Evolutionary conservation across 768 basidiomycete genomes (phyloP), one percentile per base, ranked within the genome.

Genomic region (Pholiota molesta): DNA sequence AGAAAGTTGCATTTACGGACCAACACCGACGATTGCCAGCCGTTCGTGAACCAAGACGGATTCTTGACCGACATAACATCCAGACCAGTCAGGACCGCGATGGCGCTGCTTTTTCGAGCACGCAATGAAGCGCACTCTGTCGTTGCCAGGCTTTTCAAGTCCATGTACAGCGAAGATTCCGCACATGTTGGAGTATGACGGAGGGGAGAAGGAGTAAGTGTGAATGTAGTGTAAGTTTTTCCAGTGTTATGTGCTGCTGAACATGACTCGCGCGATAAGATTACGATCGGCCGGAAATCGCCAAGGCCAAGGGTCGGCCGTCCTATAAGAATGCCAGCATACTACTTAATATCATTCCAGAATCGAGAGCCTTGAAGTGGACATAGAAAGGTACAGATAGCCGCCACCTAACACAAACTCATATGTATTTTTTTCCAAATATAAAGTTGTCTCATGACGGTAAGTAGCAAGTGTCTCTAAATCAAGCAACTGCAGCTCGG

Each of bases 51-150:
- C 92, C 64, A 99, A 86, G 61, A 97, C 85, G 44, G 85, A 82
- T 55, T 89, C 83, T 74, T 88, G 86, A 49, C 92, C 92, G 65
- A 95, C 91, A 75, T 87, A 90, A 77, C 94, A 97, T 29, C 97
- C 97, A 14, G 94, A 95, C 97, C 97, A 99, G 77, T 99, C 97
- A 11, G 97, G 97, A 14, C 97, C 97, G 65, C 96, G 89, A 73
- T 97, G 96, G 55, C 97, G 86, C 62, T 94, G 88, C 65, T 87
- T 88, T 78, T 95, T 97, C 11, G 95, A 95, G 68, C 92, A 83
- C 3, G 93, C 89, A 60, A 98, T 88, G 70, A 88, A 90, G 59
- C 81, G 86, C 49, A 89, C 80, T 64, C 96, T 83, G 67, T 90
- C 89, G 23, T 77, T 75, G 39, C 82, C 71, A 37, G 95, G 89